These are phyloP conservation scores for Ceratobasidium papillatum DNA, from an alignment of 1,284 basidiomycete genomes.

Conservation along the genomic window DNA sequence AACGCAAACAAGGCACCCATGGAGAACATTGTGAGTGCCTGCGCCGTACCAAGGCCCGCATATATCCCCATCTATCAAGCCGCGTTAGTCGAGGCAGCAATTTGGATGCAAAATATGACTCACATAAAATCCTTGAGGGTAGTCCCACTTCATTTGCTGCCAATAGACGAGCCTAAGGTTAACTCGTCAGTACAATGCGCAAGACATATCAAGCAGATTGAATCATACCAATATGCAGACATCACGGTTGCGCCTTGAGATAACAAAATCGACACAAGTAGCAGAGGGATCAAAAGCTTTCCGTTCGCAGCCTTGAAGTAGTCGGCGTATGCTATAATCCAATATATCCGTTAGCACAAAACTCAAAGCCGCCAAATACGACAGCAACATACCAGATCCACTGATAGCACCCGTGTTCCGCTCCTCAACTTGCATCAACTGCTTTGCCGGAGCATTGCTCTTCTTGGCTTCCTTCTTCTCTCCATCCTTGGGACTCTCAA, in stretches of 20 bases:
- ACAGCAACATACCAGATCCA: slow-evolving; percentile 45
- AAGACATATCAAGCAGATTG: neutral
- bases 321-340: slow-evolving; percentile 14
- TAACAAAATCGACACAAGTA: slow-evolving; percentile 29
- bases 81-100: neutral
- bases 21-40: slow-evolving; percentile 59
- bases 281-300: slow-evolving; percentile 29
- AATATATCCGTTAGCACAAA: too few relatives aligned
- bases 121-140: slow-evolving; percentile 53
- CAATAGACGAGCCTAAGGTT: slow-evolving; percentile 47
- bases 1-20: slow-evolving; percentile 58
- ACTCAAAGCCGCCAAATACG: slow-evolving; percentile 50
- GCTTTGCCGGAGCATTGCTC: slow-evolving; percentile 44
- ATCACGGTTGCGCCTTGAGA: slow-evolving; percentile 36
- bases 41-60: slow-evolving; percentile 59
- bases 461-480: slow-evolving; percentile 48
- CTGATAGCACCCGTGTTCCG: slow-evolving; percentile 53
- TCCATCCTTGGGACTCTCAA: slow-evolving; percentile 49
- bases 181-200: neutral
- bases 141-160: slow-evolving; percentile 48
- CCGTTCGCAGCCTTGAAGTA: slow-evolving; percentile 37
- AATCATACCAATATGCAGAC: slow-evolving; percentile 38
- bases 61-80: slow-evolving; percentile 58
- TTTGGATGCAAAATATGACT: neutral
- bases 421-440: slow-evolving; percentile 58